A percentile compares a stretch with the other conserved stretches of the same genome.
Evolutionary conservation across 2,329 filamentous ascomycete genomes (phyloP).

Genomic region (Phyllosticta paracitricarpa): DNA sequence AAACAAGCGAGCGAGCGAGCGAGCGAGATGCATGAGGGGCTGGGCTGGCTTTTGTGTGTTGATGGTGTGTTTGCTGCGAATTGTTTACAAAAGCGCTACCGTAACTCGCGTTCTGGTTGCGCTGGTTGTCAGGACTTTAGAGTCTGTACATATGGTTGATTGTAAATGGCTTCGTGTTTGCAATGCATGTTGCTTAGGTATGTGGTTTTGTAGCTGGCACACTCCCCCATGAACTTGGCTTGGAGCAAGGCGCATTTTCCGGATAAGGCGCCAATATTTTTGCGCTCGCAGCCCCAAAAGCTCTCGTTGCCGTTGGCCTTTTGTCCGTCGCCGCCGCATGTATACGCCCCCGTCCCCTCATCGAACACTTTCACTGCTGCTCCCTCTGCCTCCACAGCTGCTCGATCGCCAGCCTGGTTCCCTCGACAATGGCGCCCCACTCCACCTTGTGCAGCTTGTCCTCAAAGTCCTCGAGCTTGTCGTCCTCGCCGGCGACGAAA

Average conservation of each 20-base stretch:
- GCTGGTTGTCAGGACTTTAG: too few relatives aligned
- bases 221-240: too few relatives aligned
- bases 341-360: background rate
- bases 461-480: conserved; percentile 58
- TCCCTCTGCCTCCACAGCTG: conserved; percentile 1
- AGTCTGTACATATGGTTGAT: too few relatives aligned
- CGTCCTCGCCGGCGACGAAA: conserved; percentile 47
- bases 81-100: too few relatives aligned
- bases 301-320: background rate
- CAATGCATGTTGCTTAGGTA: too few relatives aligned
- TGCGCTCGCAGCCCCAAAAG: background rate
- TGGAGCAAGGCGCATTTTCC: background rate
- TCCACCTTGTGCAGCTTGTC: conserved; percentile 66
- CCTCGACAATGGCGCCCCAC: conserved; percentile 70
- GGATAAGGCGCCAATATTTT: background rate
- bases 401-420: conserved; percentile 37
- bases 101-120: too few relatives aligned
- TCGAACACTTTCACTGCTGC: background rate
- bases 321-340: background rate
- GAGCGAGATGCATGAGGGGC: too few relatives aligned
- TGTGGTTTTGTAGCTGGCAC: too few relatives aligned
- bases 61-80: too few relatives aligned
- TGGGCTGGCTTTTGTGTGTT: too few relatives aligned
- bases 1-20: too few relatives aligned
- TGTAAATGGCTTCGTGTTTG: too few relatives aligned